Base-by-base conservation (phyloP, 2,329 filamentous ascomycete species). In the Pseudogymnoascus verrucosus region DNA sequence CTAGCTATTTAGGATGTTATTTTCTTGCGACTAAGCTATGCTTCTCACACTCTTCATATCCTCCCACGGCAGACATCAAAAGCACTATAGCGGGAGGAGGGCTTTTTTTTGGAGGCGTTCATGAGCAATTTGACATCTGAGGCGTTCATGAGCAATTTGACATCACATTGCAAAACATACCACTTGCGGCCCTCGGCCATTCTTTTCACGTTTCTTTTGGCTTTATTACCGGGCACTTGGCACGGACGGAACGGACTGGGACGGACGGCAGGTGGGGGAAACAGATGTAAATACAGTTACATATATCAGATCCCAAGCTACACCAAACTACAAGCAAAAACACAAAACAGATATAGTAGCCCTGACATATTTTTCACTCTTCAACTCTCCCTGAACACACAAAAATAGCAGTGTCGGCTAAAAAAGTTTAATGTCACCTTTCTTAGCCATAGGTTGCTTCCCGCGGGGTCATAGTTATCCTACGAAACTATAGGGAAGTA, bases 41-140 rank as follows among this genome's bases (percentile, higher is more conserved):
- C 47, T 34, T 36, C 44, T 28, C 28, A 19, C 47, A 4, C 47
- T 31, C 47, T 31, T 54, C 4, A 19, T 31, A 34, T n/a, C 21
- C 10, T 26, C 28, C 28, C 19, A 23, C 5, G 8, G 26, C 26
- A 11, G 8, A 34, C 16, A 34, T 19, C 4, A 28, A 19, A 2
- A 21, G n/a, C 47, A 54, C n/a, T 31, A 54, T 57, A 10, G 51
- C 4, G 10, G 8, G 14, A 19, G n/a, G n/a, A 57, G 19, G 19
- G 51, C 51, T 57, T 57, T 34, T 57, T 57, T n/a, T 57, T 57
- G 34, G 51, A 34, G 28, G 51, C n/a, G 28, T 57, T 57, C 11
- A 34, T 7, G 5, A 7, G 23, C 23, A 34, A 36, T 57, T 57
- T 57, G 28, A 34, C 28, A 1, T 57, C 28, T 57, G 51, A 34